Evolutionary conservation across 2,329 filamentous ascomycete species (phyloP).

Genomic region (Pseudogymnoascus verrucosus): DNA sequence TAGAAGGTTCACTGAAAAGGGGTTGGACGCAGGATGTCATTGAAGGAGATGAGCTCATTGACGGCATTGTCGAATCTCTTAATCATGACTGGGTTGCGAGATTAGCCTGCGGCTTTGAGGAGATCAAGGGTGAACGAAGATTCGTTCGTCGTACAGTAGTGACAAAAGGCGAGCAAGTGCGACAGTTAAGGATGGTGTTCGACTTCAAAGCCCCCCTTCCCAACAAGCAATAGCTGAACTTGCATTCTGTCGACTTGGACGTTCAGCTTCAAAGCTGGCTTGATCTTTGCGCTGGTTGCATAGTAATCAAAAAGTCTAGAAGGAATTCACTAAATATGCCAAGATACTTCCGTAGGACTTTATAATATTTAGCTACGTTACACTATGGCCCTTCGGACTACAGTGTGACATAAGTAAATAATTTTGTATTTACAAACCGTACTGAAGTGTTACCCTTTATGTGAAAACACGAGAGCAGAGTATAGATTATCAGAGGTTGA

Average conservation of each 20-base stretch:
- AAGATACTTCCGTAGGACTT: not conserved
- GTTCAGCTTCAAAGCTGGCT: not conserved
- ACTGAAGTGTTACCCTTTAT: no score
- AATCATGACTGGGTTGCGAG: not conserved
- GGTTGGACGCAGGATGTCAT: not conserved
- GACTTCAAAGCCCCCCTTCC: not conserved
- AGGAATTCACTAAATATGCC: not conserved
- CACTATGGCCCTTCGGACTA: no score
- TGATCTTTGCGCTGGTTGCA: not conserved
- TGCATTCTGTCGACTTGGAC: not conserved
- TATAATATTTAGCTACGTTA: no score
- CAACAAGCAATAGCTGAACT: not conserved
- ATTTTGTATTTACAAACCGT: no score
- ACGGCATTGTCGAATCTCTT: not conserved
- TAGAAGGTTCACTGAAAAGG: not conserved
- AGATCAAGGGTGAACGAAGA: not conserved
- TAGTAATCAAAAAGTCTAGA: not conserved
- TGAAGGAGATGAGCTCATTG: not conserved
- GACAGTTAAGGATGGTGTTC: not conserved
- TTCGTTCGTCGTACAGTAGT: slow-evolving; percentile 2
- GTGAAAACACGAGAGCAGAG: no score
- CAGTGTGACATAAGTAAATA: no score
- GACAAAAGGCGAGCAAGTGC: not conserved
- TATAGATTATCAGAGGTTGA: no score
- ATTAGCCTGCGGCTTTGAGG: not conserved